Conservation (phyloP, 2,329 filamentous ascomycete species). For the Helotiales sp. region DNA sequence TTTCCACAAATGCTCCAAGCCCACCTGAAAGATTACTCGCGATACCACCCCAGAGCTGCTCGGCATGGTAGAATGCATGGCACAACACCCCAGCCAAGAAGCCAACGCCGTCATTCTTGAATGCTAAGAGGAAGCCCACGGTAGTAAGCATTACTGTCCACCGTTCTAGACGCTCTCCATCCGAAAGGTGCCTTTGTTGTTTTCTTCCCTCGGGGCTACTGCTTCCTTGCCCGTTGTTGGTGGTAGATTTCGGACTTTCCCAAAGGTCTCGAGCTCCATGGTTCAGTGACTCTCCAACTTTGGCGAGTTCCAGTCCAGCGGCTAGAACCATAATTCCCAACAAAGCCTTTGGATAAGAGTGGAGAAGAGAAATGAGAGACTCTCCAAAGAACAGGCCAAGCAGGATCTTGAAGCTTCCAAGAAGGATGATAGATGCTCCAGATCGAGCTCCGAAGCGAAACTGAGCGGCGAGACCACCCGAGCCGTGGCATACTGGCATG, state of each 20-base stretch:
- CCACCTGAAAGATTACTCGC: too few relatives aligned
- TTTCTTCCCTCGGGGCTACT: slow-evolving; percentile 32
- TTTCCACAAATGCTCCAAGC: not conserved
- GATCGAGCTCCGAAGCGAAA: slow-evolving; percentile 89
- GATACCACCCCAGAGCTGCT: not conserved
- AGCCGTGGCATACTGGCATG: slow-evolving; percentile 95
- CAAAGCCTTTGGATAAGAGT: slow-evolving; percentile 71
- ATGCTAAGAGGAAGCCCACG: slow-evolving; percentile 76
- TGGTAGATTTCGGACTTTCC: slow-evolving; percentile 47
- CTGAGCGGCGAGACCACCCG: slow-evolving; percentile 86
- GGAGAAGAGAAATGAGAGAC: slow-evolving; percentile 69
- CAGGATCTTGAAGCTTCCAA: slow-evolving; percentile 73
- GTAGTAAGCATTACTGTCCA: slow-evolving; percentile 93
- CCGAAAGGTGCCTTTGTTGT: slow-evolving; percentile 54
- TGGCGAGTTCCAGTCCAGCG: slow-evolving; percentile 82
- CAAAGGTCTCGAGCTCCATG: slow-evolving; percentile 63
- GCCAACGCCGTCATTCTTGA: slow-evolving; percentile 86
- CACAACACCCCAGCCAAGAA: slow-evolving; percentile 82
- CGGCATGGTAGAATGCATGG: slow-evolving; percentile 46
- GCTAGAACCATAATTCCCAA: slow-evolving; percentile 89
- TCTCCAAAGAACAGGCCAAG: slow-evolving; percentile 76
- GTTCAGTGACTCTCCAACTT: slow-evolving; percentile 82
- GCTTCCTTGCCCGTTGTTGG: slow-evolving; percentile 32
- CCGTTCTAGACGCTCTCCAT: slow-evolving; percentile 69
- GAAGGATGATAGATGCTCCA: slow-evolving; percentile 77